phyloP scores from a whole-genome alignment of 1,284 basidiomycete genomes.

The Ceratobasidium sp. region DNA sequence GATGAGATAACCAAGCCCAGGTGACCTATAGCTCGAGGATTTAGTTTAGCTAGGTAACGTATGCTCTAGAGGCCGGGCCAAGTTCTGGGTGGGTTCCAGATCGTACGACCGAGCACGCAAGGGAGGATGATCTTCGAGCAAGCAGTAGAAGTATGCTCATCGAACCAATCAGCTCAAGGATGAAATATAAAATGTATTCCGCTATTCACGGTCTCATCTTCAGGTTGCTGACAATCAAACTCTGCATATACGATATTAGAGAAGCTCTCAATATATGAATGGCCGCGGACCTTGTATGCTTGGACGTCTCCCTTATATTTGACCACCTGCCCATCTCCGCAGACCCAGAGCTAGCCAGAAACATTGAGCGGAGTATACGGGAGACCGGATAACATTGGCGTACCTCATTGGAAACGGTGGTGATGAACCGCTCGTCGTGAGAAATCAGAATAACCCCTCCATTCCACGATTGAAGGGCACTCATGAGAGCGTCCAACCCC shows the following conservation, averaged over 20 bases:
- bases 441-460: slow-evolving; percentile 96
- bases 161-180: not conserved
- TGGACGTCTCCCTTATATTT: slow-evolving; percentile 94
- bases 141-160: not conserved
- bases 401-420: slow-evolving; percentile 83
- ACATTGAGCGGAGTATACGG: not conserved
- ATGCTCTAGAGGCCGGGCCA: not conserved
- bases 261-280: slow-evolving; percentile 44
- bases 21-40: slow-evolving; percentile 22
- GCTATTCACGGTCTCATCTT: slow-evolving; percentile 63
- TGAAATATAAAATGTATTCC: not conserved
- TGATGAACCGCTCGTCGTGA: slow-evolving; percentile 95
- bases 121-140: not conserved
- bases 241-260: slow-evolving; percentile 60
- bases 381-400: slow-evolving; percentile 51
- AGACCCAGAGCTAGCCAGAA: slow-evolving; percentile 82
- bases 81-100: slow-evolving; percentile 8
- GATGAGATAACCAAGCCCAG: slow-evolving; percentile 30
- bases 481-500: slow-evolving; percentile 96
- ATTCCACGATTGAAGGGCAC: slow-evolving; percentile 89
- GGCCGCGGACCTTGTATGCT: slow-evolving; percentile 82
- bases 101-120: not conserved
- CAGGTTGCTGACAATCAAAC: slow-evolving; percentile 83
- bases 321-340: slow-evolving; percentile 83
- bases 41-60: not conserved